A percentile compares a stretch with the other conserved stretches of the same genome.
Evolutionary conservation across 768 basidiomycete species (phyloP).

Genomic region (Steccherinum ochraceum): DNA sequence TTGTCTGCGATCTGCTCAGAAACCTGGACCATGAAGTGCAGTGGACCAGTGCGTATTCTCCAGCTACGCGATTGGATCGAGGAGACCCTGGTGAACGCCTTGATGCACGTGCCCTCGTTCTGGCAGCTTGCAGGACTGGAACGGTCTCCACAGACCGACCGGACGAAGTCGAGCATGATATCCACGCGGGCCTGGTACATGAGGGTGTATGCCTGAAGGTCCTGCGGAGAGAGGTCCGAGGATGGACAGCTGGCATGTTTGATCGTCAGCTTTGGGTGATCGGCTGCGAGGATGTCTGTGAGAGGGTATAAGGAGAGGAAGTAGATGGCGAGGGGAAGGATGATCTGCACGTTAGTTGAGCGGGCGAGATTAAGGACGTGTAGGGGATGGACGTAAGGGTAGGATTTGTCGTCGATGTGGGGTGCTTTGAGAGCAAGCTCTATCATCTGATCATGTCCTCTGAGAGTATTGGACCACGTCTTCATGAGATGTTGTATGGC

Average conservation of each 20-base stretch:
- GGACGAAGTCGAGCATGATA: slow-evolving; percentile 41
- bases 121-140: slow-evolving; percentile 23
- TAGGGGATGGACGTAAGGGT: slow-evolving; percentile 53
- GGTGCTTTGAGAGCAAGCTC: slow-evolving; percentile 38
- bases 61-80: slow-evolving; percentile 41
- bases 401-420: slow-evolving; percentile 37
- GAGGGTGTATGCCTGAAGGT: slow-evolving; percentile 45
- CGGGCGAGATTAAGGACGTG: slow-evolving; percentile 51
- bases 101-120: slow-evolving; percentile 25
- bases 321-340: slow-evolving; percentile 48
- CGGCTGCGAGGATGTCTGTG: slow-evolving; percentile 37
- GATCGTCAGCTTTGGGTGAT: slow-evolving; percentile 47
- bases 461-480: slow-evolving; percentile 48
- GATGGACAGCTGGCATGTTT: slow-evolving; percentile 46
- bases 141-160: slow-evolving; percentile 30
- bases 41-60: slow-evolving; percentile 43
- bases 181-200: slow-evolving; percentile 53
- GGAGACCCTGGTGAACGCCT: slow-evolving; percentile 36
- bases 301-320: slow-evolving; percentile 55
- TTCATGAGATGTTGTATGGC: slow-evolving; percentile 41
- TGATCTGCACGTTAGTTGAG: slow-evolving; percentile 38
- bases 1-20: slow-evolving; percentile 27
- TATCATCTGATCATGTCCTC: slow-evolving; percentile 53
- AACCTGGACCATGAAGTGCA: slow-evolving; percentile 49
- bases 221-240: slow-evolving; percentile 32